Evolutionary conservation across 169 alveolate species (phyloP).

Genomic region (Plasmodium falciparum): DNA sequence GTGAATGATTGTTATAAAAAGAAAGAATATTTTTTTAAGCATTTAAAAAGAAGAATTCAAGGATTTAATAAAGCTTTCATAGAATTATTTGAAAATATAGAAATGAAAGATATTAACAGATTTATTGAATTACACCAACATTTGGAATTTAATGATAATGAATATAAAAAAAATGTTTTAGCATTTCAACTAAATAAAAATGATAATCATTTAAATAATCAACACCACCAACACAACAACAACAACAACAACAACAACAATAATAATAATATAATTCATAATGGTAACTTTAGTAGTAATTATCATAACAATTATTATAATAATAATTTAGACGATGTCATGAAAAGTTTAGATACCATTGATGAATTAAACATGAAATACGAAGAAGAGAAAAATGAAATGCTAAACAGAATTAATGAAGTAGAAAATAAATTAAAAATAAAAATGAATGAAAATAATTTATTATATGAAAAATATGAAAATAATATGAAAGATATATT

Average conservation of each 20-base stretch:
- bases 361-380: slow-evolving; percentile 42
- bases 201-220: slow-evolving; percentile 6
- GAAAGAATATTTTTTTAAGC: slow-evolving; percentile 71
- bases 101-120: slow-evolving; percentile 58
- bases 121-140: slow-evolving; percentile 55
- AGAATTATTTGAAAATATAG: slow-evolving; percentile 74
- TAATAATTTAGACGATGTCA: slow-evolving; percentile 25
- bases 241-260: no score
- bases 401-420: slow-evolving; percentile 56
- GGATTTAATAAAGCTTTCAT: slow-evolving; percentile 69
- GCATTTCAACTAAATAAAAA: slow-evolving; percentile 37
- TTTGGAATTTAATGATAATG: slow-evolving; percentile 61
- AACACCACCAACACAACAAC: no score
- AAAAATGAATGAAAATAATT: slow-evolving; percentile 70
- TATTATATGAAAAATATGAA: slow-evolving; percentile 65
- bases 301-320: no score
- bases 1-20: slow-evolving; percentile 47
- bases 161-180: slow-evolving; percentile 46
- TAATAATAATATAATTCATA: no score
- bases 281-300: no score
- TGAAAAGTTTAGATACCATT: slow-evolving; percentile 36
- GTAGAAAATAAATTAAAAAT: slow-evolving; percentile 54
- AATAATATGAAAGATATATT: slow-evolving; percentile 43
- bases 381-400: slow-evolving; percentile 67
- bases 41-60: slow-evolving; percentile 40